Percentiles rank a stretch among this genome's conserved stretches.
Conservation (phyloP, 768 basidiomycete genomes). For the Multifurca ochricompacta region DNA sequence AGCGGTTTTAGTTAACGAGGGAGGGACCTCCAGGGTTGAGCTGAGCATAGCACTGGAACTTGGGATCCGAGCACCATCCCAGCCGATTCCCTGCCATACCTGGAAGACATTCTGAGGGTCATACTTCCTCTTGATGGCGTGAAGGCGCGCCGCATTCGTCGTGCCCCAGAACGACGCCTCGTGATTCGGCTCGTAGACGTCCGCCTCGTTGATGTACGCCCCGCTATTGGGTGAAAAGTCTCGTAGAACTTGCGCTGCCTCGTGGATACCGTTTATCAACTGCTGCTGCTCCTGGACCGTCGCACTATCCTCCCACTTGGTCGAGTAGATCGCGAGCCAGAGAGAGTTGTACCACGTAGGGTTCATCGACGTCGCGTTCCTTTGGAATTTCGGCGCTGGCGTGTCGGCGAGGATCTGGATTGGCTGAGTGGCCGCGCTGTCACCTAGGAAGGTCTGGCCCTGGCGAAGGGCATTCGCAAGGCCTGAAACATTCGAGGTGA, state of each 20-base stretch:
- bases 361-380: background rate
- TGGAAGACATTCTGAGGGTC: conserved; percentile 17
- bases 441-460: background rate
- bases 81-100: conserved; percentile 15
- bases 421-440: background rate
- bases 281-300: conserved; percentile 1
- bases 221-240: conserved; percentile 10
- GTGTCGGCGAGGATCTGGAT: background rate
- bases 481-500: background rate
- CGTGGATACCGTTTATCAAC: background rate
- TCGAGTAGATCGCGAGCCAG: background rate
- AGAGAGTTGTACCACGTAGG: conserved; percentile 4
- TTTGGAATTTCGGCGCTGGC: background rate
- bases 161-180: conserved; percentile 14
- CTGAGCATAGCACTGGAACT: background rate
- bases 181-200: conserved; percentile 15
- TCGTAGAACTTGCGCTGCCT: background rate
- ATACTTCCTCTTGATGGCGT: conserved; percentile 15
- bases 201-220: conserved; percentile 22
- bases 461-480: background rate
- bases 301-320: background rate
- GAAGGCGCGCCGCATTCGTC: conserved; percentile 15
- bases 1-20: background rate
- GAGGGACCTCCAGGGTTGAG: background rate
- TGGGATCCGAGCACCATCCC: background rate